These are phyloP conservation scores for Quercus dentata DNA, from an alignment of 306 rosid species.

Conservation along the genomic window DNA sequence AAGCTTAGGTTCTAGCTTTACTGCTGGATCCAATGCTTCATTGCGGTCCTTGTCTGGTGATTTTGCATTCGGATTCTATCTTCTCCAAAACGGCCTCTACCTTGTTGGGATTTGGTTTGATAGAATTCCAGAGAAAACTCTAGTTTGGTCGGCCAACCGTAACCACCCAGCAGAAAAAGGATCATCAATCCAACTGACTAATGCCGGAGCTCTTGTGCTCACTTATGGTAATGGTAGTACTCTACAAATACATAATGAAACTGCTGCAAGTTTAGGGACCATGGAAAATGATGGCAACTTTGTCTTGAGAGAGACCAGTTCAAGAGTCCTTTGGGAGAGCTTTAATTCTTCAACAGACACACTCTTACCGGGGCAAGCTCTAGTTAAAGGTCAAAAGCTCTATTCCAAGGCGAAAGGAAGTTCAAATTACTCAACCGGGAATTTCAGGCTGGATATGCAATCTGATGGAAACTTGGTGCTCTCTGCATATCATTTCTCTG, in stretches of 20 bases:
- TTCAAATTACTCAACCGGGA: constrained; percentile 26
- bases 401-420: constrained; percentile 16
- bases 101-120: constrained; percentile 30
- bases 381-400: neutral
- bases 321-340: constrained; percentile 4
- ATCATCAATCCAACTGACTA: constrained; percentile 17
- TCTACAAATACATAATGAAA: neutral
- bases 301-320: constrained; percentile 2
- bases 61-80: constrained; percentile 34
- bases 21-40: constrained; percentile 30
- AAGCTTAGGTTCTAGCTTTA: constrained; percentile 14
- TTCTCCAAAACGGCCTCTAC: constrained; percentile 1
- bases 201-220: constrained; percentile 10
- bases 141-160: constrained; percentile 26
- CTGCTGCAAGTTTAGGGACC: neutral
- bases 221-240: constrained; percentile 1
- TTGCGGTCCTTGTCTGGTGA: constrained; percentile 28
- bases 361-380: constrained; percentile 17
- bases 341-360: constrained; percentile 10
- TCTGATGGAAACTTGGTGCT: constrained; percentile 16
- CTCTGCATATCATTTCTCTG: constrained; percentile 8
- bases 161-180: constrained; percentile 1
- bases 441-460: constrained; percentile 20
- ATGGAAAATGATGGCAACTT: constrained; percentile 30
- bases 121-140: constrained; percentile 23